Evolutionary conservation across 306 rosid genomes (phyloP), one percentile per base, ranked within the genome.

Genomic region (Rosa lucieae): DNA sequence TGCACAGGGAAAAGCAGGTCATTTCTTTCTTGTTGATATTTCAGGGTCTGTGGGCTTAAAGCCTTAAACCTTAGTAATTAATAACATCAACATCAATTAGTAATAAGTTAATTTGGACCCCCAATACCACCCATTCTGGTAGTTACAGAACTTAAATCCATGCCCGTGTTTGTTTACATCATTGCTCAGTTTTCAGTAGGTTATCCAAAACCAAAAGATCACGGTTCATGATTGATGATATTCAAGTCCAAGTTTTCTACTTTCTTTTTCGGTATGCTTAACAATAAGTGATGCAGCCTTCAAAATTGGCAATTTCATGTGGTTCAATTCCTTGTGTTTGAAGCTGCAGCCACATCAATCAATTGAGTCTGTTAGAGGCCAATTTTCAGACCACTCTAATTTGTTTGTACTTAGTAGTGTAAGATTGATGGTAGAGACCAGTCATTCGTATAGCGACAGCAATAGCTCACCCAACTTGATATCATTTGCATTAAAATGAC

Each of bases 21-120:
- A 66, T 23, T 66, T 35, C 1, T 66, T 14, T 66, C 70, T 35
- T 1, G 10, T 66, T 66, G 70, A 26, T 26, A 26, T 62, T 62
- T 62, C 42, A 26, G 42, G 68, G 10, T 6, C 10, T 62, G 70
- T 66, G 70, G 70, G 46, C 46, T 66, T 66, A 66, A 32, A 32
- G 3, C 35, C 35, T 29, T 29, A 29, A 67, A 67, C 72, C 48
- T 18, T 20, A 9, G 49, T 59, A 7, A 35, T 58, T 59, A 12
- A 39, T 2, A 40, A 43, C 55, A 42, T 74, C 52, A 42, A 32
- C 51, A 68, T 68, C 15, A 17, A 40, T 84, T 82, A 82, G 82
- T 74, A 43, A 74, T 83, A 75, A 72, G 51, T 76, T 76, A 43
- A 21, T 79, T 46, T 92, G 95, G 43, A 82, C 91, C 70, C 69